Evolutionary conservation across 148 eudicot genomes (phyloP), one percentile per base, ranked within the genome.

Genomic region (Fagopyrum homotropicum): DNA sequence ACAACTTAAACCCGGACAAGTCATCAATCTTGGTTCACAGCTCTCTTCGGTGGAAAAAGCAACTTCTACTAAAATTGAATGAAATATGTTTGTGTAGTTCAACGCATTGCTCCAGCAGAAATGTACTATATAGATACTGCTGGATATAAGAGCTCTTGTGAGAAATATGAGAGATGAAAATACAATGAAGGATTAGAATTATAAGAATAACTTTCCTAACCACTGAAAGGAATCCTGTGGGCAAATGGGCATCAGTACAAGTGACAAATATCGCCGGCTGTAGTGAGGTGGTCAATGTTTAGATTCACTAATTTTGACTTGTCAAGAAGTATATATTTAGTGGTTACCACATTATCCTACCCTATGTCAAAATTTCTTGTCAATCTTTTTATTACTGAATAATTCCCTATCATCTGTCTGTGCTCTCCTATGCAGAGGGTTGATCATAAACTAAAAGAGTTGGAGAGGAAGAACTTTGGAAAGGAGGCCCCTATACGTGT

Each of bases 381-480:
- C 7, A 72, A 73, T 26, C 55, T 4, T 51, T 44, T 26, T 26
- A 5, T 29, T 56, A 45, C 68, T 74, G 26, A 43, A 48, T 44
- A 19, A 44, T 57, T 45, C 16, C 11, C 40, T 26, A 45, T 74
- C 44, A 26, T 43, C 2, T 43, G 47, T 66, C 12, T 14, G 19
- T 66, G 15, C 71, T 66, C 45, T 66, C 45, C 35, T 66, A 35
- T 73, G 81, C 90, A 95, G 98, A 89, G 83, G 73, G 98, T 95
- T 55, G 80, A 89, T 77, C 80, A 85, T 55, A 87, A 82, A 80
- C 82, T 95, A 45, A 92, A 76, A 85, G 84, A 74, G 64, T 77
- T 88, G 75, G 98, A 92, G 84, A 81, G 93, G 72, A 84, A 88
- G 76, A 82, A 79, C 77, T 95, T 95, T 73, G 92, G 91, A 72